phyloP scores from a whole-genome alignment of 1,284 basidiomycete genomes.

The Fomes fomentarius region DNA sequence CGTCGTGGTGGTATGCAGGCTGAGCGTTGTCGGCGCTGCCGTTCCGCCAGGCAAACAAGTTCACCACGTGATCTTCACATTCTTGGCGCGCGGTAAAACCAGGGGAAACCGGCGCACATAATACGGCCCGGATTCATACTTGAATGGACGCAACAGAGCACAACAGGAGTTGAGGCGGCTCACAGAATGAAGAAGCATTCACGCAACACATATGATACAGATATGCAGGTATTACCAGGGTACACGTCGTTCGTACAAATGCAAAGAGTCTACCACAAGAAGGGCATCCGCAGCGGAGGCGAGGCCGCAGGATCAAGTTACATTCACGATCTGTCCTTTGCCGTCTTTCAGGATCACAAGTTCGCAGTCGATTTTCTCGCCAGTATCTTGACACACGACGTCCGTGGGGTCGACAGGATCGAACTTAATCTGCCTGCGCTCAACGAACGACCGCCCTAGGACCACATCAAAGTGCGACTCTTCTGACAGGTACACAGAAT shows the following conservation, averaged over 20 bases:
- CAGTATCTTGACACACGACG: conserved; percentile 92
- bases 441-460: conserved; percentile 92
- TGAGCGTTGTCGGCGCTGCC: conserved; percentile 12
- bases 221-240: background rate
- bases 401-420: conserved; percentile 87
- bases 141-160: too few relatives aligned
- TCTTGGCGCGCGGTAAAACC: too few relatives aligned
- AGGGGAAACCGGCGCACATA: too few relatives aligned
- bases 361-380: conserved; percentile 93
- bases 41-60: background rate
- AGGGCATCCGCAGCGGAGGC: background rate
- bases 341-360: conserved; percentile 89
- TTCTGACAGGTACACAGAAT: conserved; percentile 82
- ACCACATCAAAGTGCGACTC: conserved; percentile 98
- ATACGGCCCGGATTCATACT: too few relatives aligned
- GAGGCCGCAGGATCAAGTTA: conserved; percentile 54
- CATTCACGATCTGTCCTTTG: conserved; percentile 84
- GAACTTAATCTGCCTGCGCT: conserved; percentile 84
- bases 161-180: too few relatives aligned
- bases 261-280: background rate
- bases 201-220: background rate
- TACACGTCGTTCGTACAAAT: background rate
- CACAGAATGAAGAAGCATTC: too few relatives aligned
- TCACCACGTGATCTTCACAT: background rate
- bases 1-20: conserved; percentile 24